Evolutionary conservation across 2,329 filamentous ascomycete species (phyloP), one percentile per base, ranked within the genome.

Genomic region (Sporothrix dimorphospora): DNA sequence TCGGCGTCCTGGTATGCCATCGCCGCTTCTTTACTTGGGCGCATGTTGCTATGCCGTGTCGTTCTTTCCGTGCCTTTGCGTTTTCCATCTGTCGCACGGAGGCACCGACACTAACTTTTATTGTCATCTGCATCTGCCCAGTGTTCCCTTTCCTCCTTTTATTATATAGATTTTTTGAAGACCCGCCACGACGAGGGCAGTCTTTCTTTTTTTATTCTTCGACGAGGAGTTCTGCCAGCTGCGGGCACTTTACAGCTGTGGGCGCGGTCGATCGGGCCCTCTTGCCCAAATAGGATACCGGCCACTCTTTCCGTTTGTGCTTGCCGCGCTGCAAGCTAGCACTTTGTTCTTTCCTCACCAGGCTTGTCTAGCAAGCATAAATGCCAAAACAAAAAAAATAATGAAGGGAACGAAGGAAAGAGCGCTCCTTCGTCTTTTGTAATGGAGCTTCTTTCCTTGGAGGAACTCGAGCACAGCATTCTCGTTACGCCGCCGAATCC

Each of bases 301-400:
- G 21, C n/a, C 40, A 4, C 38, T 47, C 57, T 55, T 71, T 19
- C 66, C 66, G 21, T n/a, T n/a, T 45, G n/a, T 53, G 19, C n/a
- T 4, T 65, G n/a, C 16, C 12, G 21, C 21, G 59, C 12, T 40
- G 9, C 65, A 51, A 19, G 61, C 61, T 49, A 34, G 24, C 27
- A 34, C 47, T 21, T 21, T 27, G 27, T 49, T 49, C 45, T 51
- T 51, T 67, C 63, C 24, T n/a, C n/a, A 19, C 21, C 38, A 65
- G 9, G 21, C 1, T 16, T 21, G 4, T 9, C n/a, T 19, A n/a
- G n/a, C 19, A n/a, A 65, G 27, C 16, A 40, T n/a, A n/a, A 11
- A 12, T 14, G 24, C n/a, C n/a, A 59, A 42, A 42, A 9, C 59
- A 24, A 63, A 45, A n/a, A n/a, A n/a, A n/a, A n/a, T n/a, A n/a